Percentiles rank a stretch among this genome's conserved stretches.
Evolutionary conservation across 2,329 filamentous ascomycete genomes (phyloP).

Genomic region (Rhinocladiella similis): DNA sequence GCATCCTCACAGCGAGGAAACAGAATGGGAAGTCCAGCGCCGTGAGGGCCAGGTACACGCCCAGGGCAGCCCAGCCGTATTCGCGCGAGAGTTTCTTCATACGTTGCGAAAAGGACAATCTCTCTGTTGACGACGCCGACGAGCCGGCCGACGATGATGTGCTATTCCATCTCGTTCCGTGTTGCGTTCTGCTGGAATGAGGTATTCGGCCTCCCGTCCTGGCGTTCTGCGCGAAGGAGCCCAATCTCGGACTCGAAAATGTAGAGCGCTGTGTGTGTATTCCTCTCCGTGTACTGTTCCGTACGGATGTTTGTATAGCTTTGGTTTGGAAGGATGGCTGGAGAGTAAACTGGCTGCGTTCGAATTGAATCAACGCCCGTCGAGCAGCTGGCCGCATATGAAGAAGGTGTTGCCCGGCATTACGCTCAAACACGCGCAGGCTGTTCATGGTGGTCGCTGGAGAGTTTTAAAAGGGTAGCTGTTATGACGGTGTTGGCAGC

Average conservation of each 20-base stretch:
- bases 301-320: slow-evolving; percentile 6
- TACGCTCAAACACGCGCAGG: slow-evolving; percentile 18
- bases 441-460: slow-evolving; percentile 17
- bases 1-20: slow-evolving; percentile 78
- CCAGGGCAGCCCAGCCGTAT: slow-evolving; percentile 90
- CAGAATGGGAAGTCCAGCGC: slow-evolving; percentile 93
- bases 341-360: slow-evolving; percentile 4
- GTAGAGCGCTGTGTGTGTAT: slow-evolving; percentile 12
- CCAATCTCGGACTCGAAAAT: background rate
- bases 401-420: slow-evolving; percentile 10
- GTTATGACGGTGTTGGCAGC: background rate
- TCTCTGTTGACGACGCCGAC: slow-evolving; percentile 27
- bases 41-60: slow-evolving; percentile 83
- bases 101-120: slow-evolving; percentile 64
- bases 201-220: slow-evolving; percentile 20
- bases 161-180: background rate
- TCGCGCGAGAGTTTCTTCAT: slow-evolving; percentile 84
- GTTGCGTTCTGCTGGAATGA: background rate
- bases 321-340: slow-evolving; percentile 24
- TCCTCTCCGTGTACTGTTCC: slow-evolving; percentile 4
- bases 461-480: background rate
- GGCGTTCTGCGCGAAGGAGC: background rate
- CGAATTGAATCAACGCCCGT: slow-evolving; percentile 7
- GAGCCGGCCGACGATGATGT: slow-evolving; percentile 24
- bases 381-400: slow-evolving; percentile 1